These are phyloP conservation scores for Chlamydomonas eustigma DNA, from an alignment of 139 green algal species.

Conservation along the genomic window DNA sequence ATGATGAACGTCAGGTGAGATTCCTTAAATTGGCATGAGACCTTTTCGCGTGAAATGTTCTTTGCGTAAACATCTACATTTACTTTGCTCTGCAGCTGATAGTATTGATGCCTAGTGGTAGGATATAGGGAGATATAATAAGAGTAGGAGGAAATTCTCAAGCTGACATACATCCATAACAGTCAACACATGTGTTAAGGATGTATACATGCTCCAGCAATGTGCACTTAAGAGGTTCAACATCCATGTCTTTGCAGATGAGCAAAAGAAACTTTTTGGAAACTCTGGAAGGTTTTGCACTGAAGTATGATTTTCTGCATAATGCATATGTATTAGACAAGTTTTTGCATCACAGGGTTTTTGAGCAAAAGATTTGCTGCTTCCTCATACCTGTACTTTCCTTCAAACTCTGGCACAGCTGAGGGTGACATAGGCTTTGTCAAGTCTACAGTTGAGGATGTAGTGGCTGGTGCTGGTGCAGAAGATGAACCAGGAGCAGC, in stretches of 20 bases:
- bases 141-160: background rate
- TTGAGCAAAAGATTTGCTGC: too few species aligned
- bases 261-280: too few species aligned
- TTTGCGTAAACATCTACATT: constrained; percentile 81
- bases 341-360: too few species aligned
- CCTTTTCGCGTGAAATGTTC: constrained; percentile 57
- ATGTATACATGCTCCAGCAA: too few species aligned
- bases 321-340: too few species aligned
- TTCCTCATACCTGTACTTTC: constrained; percentile 45
- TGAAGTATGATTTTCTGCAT: too few species aligned
- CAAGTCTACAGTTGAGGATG: constrained; percentile 10
- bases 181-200: too few species aligned
- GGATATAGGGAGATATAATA: background rate
- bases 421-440: background rate
- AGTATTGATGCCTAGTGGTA: constrained; percentile 67
- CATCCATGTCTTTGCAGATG: too few species aligned
- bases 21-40: constrained; percentile 32
- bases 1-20: constrained; percentile 31
- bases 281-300: too few species aligned
- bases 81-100: constrained; percentile 65
- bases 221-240: too few species aligned
- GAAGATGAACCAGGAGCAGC: constrained; percentile 2
- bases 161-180: too few species aligned
- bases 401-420: constrained; percentile 7
- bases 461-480: background rate